phyloP scores from a whole-genome alignment of 768 basidiomycete genomes.

The Pleurotus djamor region DNA sequence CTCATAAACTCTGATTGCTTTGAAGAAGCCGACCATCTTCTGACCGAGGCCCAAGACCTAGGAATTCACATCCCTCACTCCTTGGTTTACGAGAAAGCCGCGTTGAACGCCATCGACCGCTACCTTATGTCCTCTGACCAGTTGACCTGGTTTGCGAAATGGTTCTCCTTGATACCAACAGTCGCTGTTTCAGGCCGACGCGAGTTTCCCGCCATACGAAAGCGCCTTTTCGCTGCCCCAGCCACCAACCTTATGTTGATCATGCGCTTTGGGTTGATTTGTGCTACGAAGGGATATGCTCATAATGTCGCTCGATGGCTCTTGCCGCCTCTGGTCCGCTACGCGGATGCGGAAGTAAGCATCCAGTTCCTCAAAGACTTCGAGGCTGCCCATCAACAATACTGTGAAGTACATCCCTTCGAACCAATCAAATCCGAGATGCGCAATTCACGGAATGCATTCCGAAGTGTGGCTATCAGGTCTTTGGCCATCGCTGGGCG shows the following conservation, averaged over 20 bases:
- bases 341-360: slow-evolving; percentile 29
- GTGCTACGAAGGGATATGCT: slow-evolving; percentile 37
- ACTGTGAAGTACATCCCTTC: slow-evolving; percentile 12
- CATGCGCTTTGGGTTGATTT: slow-evolving; percentile 26
- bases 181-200: not conserved
- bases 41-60: slow-evolving; percentile 28
- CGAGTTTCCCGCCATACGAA: slow-evolving; percentile 17
- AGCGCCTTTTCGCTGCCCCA: slow-evolving; percentile 16
- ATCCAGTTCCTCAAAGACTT: slow-evolving; percentile 37
- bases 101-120: slow-evolving; percentile 16
- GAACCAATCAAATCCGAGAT: slow-evolving; percentile 4
- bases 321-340: slow-evolving; percentile 41
- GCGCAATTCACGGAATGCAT: slow-evolving; percentile 11
- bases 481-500: slow-evolving; percentile 35
- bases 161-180: slow-evolving; percentile 33
- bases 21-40: slow-evolving; percentile 25
- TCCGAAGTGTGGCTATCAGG: slow-evolving; percentile 38
- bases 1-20: slow-evolving; percentile 21
- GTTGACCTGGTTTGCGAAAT: slow-evolving; percentile 16
- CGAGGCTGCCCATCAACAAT: slow-evolving; percentile 18
- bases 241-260: slow-evolving; percentile 23
- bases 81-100: slow-evolving; percentile 23
- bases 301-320: slow-evolving; percentile 15
- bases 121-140: not conserved
- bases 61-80: slow-evolving; percentile 24